Conservation (phyloP, 1,139 yeast genomes). For the Schwanniomyces etchellsii region DNA sequence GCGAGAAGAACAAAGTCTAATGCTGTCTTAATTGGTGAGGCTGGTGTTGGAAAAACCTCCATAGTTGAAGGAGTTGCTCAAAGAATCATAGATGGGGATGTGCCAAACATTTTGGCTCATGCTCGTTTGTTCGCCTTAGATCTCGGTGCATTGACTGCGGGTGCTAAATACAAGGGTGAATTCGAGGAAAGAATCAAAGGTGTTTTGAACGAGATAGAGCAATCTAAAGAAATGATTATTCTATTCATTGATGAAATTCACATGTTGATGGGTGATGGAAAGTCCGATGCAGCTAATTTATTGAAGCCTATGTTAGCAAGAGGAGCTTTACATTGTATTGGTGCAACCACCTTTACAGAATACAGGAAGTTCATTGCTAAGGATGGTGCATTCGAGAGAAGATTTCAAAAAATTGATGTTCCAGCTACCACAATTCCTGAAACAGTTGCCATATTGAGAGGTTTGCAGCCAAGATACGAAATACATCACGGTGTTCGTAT, state of each 20-base stretch:
- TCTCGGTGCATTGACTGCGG: conserved; percentile 94
- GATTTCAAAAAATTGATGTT: conserved; percentile 95
- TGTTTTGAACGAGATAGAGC: conserved; percentile 87
- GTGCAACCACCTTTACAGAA: conserved; percentile 95
- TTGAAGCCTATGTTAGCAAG: conserved; percentile 96
- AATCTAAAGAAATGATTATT: conserved; percentile 78
- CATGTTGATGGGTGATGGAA: conserved; percentile 99
- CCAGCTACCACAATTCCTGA: conserved; percentile 90
- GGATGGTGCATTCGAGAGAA: conserved; percentile 98
- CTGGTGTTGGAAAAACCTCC: conserved; percentile 98
- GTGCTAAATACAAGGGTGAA: conserved; percentile 98
- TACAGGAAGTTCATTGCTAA: conserved; percentile 89
- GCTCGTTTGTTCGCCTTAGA: conserved; percentile 83
- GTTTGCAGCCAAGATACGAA: conserved; percentile 92
- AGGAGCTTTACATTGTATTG: conserved; percentile 93
- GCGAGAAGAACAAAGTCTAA: conserved; percentile 96
- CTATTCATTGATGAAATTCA: conserved; percentile 95
- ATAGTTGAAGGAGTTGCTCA: conserved; percentile 99
- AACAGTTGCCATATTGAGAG: conserved; percentile 93
- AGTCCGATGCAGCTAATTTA: conserved; percentile 89
- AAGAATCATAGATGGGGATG: conserved; percentile 91
- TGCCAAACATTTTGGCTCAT: conserved; percentile 78
- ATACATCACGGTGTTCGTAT: conserved; percentile 98
- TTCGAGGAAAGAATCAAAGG: conserved; percentile 98
- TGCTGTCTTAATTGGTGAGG: conserved; percentile 95